Base-by-base conservation (phyloP, 2,329 filamentous ascomycete genomes). In the Trichoderma koningiopsis region DNA sequence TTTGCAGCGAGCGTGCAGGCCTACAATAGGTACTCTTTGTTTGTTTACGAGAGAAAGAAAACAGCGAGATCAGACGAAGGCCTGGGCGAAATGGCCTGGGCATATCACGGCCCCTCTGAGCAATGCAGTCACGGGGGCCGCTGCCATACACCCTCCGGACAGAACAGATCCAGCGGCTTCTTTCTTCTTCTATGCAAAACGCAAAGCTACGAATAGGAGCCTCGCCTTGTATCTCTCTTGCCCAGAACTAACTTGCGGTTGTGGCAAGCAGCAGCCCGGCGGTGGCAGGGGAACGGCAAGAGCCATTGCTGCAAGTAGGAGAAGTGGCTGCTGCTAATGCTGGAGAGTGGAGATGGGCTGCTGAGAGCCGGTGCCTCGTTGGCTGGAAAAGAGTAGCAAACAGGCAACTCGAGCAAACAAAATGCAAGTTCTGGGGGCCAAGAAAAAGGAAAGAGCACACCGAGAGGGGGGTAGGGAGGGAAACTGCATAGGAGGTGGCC, bases 321-420 rank as follows among this genome's bases (percentile, higher is more conserved):
- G 40, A 58, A 24, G 63, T 49, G 63, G 63, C 63, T 67, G 24
- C 58, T 19, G 31, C 63, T 67, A 59, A 59, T 59, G 63, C 16
- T 37, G 8, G 24, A 22, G 29, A 24, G 63, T 59, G 63, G 63
- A 33, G 63, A 52, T 67, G 2, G 22, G 40, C 35, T 11, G 55
- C 24, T 24, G 22, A 8, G 14, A 8, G n/a, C 14, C 63, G 52
- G 40, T 55, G 0, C 49, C 24, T 24, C 29, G 63, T 67, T 67
- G 63, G 63, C n/a, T 29, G n/a, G 63, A 37, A n/a, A 35, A 14
- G 10, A 19, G 22, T 19, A 22, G 37, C 62, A 57, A 67, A 49
- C 63, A 67, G 14, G 40, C 40, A 37, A 52, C 37, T 37, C 33
- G n/a, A 49, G 31, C 63, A 59, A 67, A 58, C 63, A 59, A 59